phyloP scores from a whole-genome alignment of 805 yeast species.

The Yamadazyma tumulicola region DNA sequence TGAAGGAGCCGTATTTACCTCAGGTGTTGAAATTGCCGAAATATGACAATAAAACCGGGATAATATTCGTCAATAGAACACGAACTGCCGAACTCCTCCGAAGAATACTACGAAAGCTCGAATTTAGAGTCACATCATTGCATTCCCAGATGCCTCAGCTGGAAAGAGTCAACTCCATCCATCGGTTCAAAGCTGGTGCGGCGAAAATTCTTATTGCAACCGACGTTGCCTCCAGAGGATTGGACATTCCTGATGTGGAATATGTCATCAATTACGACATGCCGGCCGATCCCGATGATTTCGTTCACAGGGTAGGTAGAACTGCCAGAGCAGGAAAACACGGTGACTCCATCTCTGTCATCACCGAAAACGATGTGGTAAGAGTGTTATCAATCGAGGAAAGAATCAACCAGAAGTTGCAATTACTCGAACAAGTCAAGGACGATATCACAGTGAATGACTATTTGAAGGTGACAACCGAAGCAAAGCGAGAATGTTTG shows the following conservation, averaged over 20 bases:
- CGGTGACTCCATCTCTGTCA: constrained; percentile 80
- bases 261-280: constrained; percentile 88
- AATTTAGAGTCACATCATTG: constrained; percentile 78
- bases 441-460: constrained; percentile 77
- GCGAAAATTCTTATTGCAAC: constrained; percentile 92
- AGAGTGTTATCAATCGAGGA: constrained; percentile 84
- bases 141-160: constrained; percentile 94
- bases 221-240: constrained; percentile 96
- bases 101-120: constrained; percentile 69
- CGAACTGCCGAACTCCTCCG: constrained; percentile 83
- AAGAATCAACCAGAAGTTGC: constrained; percentile 76
- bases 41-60: constrained; percentile 64
- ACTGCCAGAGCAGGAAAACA: constrained; percentile 96
- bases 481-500: constrained; percentile 84
- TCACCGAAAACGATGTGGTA: constrained; percentile 80
- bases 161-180: constrained; percentile 88
- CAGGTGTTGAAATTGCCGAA: constrained; percentile 60
- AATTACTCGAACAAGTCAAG: constrained; percentile 61
- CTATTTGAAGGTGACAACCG: constrained; percentile 64
- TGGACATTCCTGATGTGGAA: constrained; percentile 91
- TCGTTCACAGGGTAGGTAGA: constrained; percentile 96
- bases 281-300: constrained; percentile 95
- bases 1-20: constrained; percentile 84
- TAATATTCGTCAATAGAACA: constrained; percentile 89
- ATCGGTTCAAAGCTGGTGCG: constrained; percentile 90